Evolutionary conservation across 2,329 filamentous ascomycete species (phyloP).

Genomic region (Rosellinia necatrix): DNA sequence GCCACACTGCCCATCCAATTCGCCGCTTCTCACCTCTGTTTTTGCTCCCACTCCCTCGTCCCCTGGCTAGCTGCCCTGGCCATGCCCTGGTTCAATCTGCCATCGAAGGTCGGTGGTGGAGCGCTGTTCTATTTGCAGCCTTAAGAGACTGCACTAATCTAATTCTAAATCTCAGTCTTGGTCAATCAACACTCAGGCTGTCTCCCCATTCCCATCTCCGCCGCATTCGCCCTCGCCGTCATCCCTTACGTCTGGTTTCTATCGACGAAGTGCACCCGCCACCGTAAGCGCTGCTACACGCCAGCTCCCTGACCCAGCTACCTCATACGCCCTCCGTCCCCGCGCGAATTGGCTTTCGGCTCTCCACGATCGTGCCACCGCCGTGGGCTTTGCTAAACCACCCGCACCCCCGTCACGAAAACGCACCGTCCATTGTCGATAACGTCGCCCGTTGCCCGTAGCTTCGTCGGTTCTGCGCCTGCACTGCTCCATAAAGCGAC

Average conservation of each 20-base stretch:
- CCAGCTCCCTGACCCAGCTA: neutral
- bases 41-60: slow-evolving; percentile 7
- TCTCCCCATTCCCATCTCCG: slow-evolving; percentile 16
- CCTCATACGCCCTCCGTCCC: neutral
- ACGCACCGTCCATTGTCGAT: neutral
- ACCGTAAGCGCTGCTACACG: neutral
- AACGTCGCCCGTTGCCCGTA: neutral
- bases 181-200: slow-evolving; percentile 10
- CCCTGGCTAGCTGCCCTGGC: slow-evolving; percentile 14
- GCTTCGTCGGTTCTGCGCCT: no score
- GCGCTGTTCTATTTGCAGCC: slow-evolving; percentile 19
- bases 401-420: neutral
- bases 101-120: slow-evolving; percentile 15
- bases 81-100: slow-evolving; percentile 7
- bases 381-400: slow-evolving; percentile 8
- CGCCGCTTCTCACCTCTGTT: slow-evolving; percentile 3
- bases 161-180: slow-evolving; percentile 7
- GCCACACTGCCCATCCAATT: neutral
- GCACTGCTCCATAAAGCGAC: slow-evolving; percentile 3
- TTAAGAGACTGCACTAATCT: slow-evolving; percentile 8
- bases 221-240: slow-evolving; percentile 8
- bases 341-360: slow-evolving; percentile 10
- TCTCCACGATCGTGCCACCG: neutral
- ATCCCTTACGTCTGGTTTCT: neutral
- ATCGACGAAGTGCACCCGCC: neutral